Evolutionary conservation across 2,329 filamentous ascomycete species (phyloP), one percentile per base, ranked within the genome.

Genomic region (Monosporascus sp.): DNA sequence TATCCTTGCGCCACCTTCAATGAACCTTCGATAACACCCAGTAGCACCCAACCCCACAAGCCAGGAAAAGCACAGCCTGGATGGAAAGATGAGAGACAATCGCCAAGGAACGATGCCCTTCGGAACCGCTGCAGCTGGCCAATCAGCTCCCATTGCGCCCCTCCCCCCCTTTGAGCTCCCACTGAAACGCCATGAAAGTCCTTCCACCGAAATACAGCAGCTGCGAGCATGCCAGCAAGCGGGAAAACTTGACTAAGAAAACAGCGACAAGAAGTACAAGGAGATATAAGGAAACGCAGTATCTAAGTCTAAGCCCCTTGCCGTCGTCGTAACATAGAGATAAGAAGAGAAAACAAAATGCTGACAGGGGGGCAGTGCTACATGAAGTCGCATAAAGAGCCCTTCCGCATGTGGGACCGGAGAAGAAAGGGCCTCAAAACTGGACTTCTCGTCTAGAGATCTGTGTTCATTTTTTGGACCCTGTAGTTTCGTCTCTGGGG

Each of bases 401-500:
- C 27, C 3, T 14, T 31, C 9, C 0, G 9, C 18, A 42, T 3
- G n/a, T 42, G 9, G 37, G 17, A 39, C n/a, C 37, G 37, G 9
- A 18, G 1, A 18, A 17, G 17, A 44, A 44, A 18, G 17, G 18
- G 45, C 24, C 38, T 2, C 18, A 20, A 8, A 11, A 3, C 34
- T 42, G 25, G 44, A 47, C 48, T n/a, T 42, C 20, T 25, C 38
- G 25, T 49, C 27, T 42, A 47, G 42, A 22, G 48, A 52, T 39
- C 38, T 53, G 37, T 18, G n/a, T 50, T 51, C 54, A 54, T 34
- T 54, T 22, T 46, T 52, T 57, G 58, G 14, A 55, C 59, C 45
- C 62, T 60, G 31, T 60, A 51, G 47, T 54, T 51, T 15, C 57
- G 59, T 48, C 75, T 67, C 58, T 72, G 72, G 11, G 65, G 54